Evolutionary conservation across 352 stramenopile genomes (phyloP).

Genomic region (Phytopythium ostracodes): DNA sequence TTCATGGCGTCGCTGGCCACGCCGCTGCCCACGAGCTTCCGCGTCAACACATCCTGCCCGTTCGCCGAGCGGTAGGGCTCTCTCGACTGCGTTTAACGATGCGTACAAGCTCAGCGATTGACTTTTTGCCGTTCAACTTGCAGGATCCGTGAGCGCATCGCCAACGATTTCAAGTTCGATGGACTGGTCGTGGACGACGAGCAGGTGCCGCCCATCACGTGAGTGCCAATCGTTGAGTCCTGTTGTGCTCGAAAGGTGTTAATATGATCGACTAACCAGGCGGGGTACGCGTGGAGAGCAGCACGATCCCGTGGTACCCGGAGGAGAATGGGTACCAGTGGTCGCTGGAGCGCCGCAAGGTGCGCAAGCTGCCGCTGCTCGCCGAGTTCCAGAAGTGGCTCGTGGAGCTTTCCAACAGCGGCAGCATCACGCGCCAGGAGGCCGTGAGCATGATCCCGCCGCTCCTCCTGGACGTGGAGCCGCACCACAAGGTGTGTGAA

Average conservation of each 20-base stretch:
- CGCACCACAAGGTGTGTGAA: slow-evolving; percentile 86
- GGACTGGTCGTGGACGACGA: slow-evolving; percentile 77
- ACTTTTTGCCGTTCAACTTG: not conserved
- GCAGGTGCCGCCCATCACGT: slow-evolving; percentile 71
- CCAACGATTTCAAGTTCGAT: slow-evolving; percentile 84
- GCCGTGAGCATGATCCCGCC: slow-evolving; percentile 99
- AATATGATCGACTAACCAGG: not conserved
- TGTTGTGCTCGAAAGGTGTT: not conserved
- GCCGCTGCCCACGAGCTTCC: slow-evolving; percentile 90
- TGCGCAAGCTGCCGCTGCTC: slow-evolving; percentile 91
- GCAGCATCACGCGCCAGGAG: slow-evolving; percentile 97
- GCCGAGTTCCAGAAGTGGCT: slow-evolving; percentile 96
- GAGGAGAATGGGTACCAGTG: slow-evolving; percentile 88
- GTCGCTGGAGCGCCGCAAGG: slow-evolving; percentile 82
- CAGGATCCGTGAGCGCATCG: slow-evolving; percentile 84
- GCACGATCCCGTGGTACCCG: slow-evolving; percentile 88
- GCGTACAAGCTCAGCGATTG: not conserved
- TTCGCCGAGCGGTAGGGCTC: slow-evolving; percentile 67
- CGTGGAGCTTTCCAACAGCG: slow-evolving; percentile 91
- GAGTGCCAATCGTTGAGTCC: not conserved
- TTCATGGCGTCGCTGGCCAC: slow-evolving; percentile 90
- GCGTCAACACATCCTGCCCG: slow-evolving; percentile 89
- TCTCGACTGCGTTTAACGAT: not conserved
- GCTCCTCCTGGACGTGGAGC: slow-evolving; percentile 94
- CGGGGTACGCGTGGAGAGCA: slow-evolving; percentile 7